These are phyloP conservation scores for Ascodesmis nigricans DNA, from an alignment of 495 filamentous ascomycete species.

Conservation along the genomic window DNA sequence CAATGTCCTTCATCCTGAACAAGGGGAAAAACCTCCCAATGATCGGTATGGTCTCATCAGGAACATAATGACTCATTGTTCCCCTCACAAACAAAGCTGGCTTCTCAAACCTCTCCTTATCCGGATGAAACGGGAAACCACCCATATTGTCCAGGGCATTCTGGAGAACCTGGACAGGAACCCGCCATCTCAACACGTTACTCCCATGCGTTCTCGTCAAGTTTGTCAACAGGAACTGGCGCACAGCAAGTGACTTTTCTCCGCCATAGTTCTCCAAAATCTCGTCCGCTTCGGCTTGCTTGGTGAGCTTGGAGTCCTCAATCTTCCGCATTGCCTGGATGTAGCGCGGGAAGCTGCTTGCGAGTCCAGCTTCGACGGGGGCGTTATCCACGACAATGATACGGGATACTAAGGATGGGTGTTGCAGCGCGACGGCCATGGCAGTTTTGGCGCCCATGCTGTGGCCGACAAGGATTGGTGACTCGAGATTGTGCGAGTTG, in stretches of 20 bases:
- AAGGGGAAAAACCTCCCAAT: slow-evolving; percentile 79
- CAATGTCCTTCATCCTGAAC: slow-evolving; percentile 59
- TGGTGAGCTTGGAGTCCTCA: slow-evolving; percentile 40
- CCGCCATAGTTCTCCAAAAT: slow-evolving; percentile 58
- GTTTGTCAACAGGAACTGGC: slow-evolving; percentile 90
- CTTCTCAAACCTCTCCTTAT: slow-evolving; percentile 40
- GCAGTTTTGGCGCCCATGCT: slow-evolving; percentile 96
- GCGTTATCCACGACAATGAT: slow-evolving; percentile 84
- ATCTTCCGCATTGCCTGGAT: slow-evolving; percentile 67
- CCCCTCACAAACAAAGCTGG: slow-evolving; percentile 69
- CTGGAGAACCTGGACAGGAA: slow-evolving; percentile 38
- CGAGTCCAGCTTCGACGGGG: slow-evolving; percentile 53
- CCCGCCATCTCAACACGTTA: slow-evolving; percentile 31
- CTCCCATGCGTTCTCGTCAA: slow-evolving; percentile 33
- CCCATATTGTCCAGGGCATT: slow-evolving; percentile 42
- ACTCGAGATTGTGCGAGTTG: slow-evolving; percentile 40
- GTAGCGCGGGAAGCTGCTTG: slow-evolving; percentile 57
- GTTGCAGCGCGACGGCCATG: slow-evolving; percentile 62
- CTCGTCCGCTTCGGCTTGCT: slow-evolving; percentile 53
- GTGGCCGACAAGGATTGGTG: slow-evolving; percentile 64
- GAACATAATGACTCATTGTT: slow-evolving; percentile 61
- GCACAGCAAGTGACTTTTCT: slow-evolving; percentile 55
- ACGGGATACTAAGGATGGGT: slow-evolving; percentile 39
- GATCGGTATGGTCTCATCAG: slow-evolving; percentile 65
- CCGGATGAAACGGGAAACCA: slow-evolving; percentile 64